These are phyloP conservation scores for Rhodotorula sp. DNA, from an alignment of 1,284 basidiomycete genomes.

Conservation along the genomic window DNA sequence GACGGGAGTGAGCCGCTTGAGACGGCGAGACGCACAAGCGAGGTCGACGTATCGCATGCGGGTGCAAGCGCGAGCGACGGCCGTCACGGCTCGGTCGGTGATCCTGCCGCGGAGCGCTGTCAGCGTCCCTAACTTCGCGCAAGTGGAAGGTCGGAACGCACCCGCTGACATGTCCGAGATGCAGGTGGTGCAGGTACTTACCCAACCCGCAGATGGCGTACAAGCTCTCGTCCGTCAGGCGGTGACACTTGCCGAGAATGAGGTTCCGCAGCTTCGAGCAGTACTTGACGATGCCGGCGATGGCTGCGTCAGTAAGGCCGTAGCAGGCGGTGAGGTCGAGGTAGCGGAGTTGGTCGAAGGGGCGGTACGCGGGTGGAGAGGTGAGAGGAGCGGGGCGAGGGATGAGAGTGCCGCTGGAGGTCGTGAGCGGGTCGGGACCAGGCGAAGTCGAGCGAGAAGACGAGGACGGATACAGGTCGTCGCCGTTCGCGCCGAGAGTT, in stretches of 20 bases:
- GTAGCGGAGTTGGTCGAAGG: conserved; percentile 79
- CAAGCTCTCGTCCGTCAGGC: conserved; percentile 80
- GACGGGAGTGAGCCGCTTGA: neutral
- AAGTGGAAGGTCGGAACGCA: conserved; percentile 43
- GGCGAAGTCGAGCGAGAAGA: neutral
- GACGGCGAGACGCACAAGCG: conserved; percentile 63
- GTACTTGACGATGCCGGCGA: conserved; percentile 83
- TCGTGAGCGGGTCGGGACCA: conserved; percentile 15
- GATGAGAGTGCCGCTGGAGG: conserved; percentile 20
- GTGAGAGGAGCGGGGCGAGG: conserved; percentile 13
- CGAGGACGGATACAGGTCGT: neutral
- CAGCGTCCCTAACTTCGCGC: too few species aligned
- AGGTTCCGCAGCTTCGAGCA: conserved; percentile 89
- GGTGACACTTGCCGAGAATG: conserved; percentile 83
- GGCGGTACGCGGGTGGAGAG: conserved; percentile 44
- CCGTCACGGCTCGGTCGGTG: conserved; percentile 83
- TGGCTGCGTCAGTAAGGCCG: conserved; percentile 77
- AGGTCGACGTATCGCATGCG: conserved; percentile 95
- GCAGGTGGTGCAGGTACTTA: conserved; percentile 89
- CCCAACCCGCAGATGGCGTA: conserved; percentile 84
- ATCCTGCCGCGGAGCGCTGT: conserved; percentile 58
- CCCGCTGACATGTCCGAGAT: conserved; percentile 81
- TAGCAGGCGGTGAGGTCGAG: conserved; percentile 85
- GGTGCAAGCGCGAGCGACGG: conserved; percentile 81
- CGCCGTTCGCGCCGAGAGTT: conserved; percentile 6